Base-by-base conservation (phyloP, 2,329 filamentous ascomycete genomes). In the Botryotinia globosa region DNA sequence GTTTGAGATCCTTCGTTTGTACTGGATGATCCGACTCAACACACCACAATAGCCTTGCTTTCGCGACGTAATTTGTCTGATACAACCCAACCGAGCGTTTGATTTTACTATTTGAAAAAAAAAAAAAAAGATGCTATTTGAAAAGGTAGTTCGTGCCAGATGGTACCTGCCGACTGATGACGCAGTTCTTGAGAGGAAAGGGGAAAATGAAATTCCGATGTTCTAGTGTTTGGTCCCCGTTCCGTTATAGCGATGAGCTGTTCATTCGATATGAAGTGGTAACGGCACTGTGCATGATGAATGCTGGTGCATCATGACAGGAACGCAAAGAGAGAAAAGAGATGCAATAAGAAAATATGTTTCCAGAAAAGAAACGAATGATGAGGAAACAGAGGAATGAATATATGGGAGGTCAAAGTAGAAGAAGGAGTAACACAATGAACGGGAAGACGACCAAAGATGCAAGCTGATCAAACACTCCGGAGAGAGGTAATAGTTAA, bases 1-100 rank as follows among this genome's bases (percentile, higher is more conserved):
- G 71, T 72, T 72, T 70, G 71, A 72, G 48, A 63, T 62, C 12
- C 45, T 58, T 56, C 37, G 56, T 58, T 34, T 62, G 48, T 22
- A n/a, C 58, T 44, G 25, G 59, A 54, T 51, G 18, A 44, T 37
- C 63, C 34, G n/a, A 67, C 10, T 42, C 34, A 58, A 44, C 54
- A 72, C 64, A 62, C 58, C 54, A 59, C 45, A 32, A 54, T 34
- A 39, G 54, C 66, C 44, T 54, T 68, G 58, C 32, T 69, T 72
- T 62, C 45, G 62, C 42, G 65, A 72, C 71, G 37, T 54, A 44
- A 29, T 29, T 22, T 51, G 71, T 70, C 51, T 63, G 65, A 72
- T 62, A 37, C 16, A 42, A 56, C 22, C 37, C 25, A 61, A 63
- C 44, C 45, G 58, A 70, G 71, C 45, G 34, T 48, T 45, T 32